phyloP scores from a whole-genome alignment of 1,284 basidiomycete species.

The Hemileia vastatrix region DNA sequence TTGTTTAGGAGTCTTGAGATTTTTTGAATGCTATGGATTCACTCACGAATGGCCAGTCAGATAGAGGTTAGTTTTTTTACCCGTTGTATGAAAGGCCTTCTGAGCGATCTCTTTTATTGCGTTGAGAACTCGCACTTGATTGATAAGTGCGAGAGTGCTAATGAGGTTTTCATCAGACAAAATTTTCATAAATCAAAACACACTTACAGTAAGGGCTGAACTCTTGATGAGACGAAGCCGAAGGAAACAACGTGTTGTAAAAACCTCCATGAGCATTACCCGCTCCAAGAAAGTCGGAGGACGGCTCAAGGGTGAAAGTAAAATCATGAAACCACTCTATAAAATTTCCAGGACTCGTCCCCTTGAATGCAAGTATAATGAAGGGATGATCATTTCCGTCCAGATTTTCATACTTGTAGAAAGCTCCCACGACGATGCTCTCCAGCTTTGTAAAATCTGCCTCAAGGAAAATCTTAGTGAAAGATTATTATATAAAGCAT shows the following conservation, averaged over 20 bases:
- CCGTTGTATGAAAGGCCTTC: neutral
- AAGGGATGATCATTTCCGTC: constrained; percentile 9
- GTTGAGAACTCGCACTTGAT: constrained; percentile 11
- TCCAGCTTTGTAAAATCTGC: too few species aligned
- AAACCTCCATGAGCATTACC: constrained; percentile 13
- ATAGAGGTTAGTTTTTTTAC: constrained; percentile 14
- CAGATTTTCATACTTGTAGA: constrained; percentile 9
- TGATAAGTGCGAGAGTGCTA: too few species aligned
- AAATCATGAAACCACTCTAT: constrained; percentile 11
- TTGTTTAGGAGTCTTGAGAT: neutral
- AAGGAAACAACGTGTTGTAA: constrained; percentile 17
- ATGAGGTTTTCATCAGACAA: too few species aligned
- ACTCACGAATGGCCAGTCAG: constrained; percentile 13
- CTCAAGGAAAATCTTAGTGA: too few species aligned
- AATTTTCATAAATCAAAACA: too few species aligned
- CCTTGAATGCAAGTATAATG: constrained; percentile 11
- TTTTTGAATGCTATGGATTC: neutral
- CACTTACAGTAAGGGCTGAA: constrained; percentile 9
- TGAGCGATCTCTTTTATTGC: constrained; percentile 12
- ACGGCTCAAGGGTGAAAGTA: constrained; percentile 9
- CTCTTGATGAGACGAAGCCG: neutral
- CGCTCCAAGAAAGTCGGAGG: constrained; percentile 5
- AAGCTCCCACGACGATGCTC: constrained; percentile 16
- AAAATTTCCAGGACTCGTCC: constrained; percentile 8
- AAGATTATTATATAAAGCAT: too few species aligned